phyloP scores from a whole-genome alignment of 169 alveolate genomes.

The Plasmodium reichenowi region DNA sequence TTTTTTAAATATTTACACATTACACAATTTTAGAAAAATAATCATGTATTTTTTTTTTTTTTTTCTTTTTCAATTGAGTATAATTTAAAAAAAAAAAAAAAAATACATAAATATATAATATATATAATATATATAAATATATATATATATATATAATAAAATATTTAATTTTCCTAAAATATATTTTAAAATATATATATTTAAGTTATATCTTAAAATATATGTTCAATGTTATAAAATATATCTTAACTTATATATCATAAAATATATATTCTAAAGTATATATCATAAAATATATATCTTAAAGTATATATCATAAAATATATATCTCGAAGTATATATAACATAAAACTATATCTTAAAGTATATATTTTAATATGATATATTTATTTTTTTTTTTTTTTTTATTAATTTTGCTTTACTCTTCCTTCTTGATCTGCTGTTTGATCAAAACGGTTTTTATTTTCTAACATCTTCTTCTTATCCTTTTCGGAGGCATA shows the following conservation, averaged over 20 bases:
- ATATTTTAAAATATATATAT: background rate
- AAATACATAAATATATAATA: conserved; percentile 9
- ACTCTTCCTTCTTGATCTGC: conserved; percentile 79
- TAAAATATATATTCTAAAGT: no score
- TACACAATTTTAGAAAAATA: conserved; percentile 12
- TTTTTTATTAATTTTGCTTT: conserved; percentile 56
- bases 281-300: no score
- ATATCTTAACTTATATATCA: background rate
- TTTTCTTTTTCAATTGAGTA: background rate
- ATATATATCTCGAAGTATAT: no score
- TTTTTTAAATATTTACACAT: conserved; percentile 17
- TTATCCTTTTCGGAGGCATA: conserved; percentile 86
- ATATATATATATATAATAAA: background rate
- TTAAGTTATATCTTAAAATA: no score
- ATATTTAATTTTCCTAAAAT: conserved; percentile 15
- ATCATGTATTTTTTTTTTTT: conserved; percentile 17
- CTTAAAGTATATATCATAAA: no score
- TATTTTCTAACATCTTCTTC: conserved; percentile 76
- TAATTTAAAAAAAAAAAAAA: conserved; percentile 8
- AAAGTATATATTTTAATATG: no score
- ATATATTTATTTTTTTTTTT: background rate
- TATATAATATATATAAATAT: no score
- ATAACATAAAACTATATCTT: no score
- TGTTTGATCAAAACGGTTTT: conserved; percentile 75
- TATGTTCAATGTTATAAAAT: no score